Percentiles rank a stretch among this genome's conserved stretches.
Evolutionary conservation across 116 monocot genomes (phyloP).

Genomic region (Iris pallida): DNA sequence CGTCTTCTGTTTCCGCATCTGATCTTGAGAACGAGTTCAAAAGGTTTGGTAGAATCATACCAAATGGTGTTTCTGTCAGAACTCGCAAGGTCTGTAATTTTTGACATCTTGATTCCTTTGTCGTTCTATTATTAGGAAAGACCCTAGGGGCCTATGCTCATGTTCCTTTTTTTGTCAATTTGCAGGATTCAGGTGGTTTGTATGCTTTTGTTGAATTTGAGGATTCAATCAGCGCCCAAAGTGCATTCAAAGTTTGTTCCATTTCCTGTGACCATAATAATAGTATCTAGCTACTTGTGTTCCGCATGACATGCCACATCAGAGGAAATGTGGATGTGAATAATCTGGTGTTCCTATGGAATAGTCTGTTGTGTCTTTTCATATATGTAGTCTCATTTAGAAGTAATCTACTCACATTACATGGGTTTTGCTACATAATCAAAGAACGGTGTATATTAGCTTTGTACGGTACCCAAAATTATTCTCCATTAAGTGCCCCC

Average conservation of each 20-base stretch:
- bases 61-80: conserved; percentile 85
- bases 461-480: no score
- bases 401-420: no score
- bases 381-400: neutral
- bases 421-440: no score
- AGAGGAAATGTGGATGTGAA: neutral
- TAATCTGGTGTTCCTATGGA: neutral
- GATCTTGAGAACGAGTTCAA: conserved; percentile 88
- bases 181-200: conserved; percentile 76
- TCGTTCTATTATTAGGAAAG: neutral
- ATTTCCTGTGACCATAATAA: neutral
- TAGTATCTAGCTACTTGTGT: neutral
- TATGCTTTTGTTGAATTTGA: conserved; percentile 97
- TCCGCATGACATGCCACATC: neutral
- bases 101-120: neutral
- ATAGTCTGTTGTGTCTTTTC: neutral
- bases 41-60: conserved; percentile 80
- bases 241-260: conserved; percentile 71
- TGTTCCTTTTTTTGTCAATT: neutral
- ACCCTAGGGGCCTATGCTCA: neutral
- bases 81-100: conserved; percentile 64
- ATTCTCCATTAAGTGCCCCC: no score
- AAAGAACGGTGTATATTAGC: no score
- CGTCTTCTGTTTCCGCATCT: conserved; percentile 47
- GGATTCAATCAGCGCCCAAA: conserved; percentile 68